These are phyloP conservation scores for Phytomonas sp. DNA, from an alignment of 208 protist species.

Conservation along the genomic window DNA sequence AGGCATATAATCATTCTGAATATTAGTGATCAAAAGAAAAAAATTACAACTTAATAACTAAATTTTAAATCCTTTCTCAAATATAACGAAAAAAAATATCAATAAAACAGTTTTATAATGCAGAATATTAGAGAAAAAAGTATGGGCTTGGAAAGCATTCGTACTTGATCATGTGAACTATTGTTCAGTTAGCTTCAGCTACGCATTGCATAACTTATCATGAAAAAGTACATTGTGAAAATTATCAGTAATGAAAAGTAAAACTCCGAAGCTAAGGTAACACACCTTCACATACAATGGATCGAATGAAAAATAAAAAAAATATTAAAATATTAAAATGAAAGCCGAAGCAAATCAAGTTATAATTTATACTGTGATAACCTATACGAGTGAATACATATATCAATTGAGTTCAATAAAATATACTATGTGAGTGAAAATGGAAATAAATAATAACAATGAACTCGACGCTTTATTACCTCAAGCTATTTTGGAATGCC, in stretches of 20 bases:
- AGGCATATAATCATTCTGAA: too few species aligned
- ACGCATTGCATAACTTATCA: neutral
- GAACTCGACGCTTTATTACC: neutral
- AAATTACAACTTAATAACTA: too few species aligned
- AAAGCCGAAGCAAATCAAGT: too few species aligned
- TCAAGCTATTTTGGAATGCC: neutral
- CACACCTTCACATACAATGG: neutral
- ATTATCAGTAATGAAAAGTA: neutral
- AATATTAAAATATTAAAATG: neutral
- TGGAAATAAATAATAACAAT: neutral
- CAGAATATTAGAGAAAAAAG: too few species aligned
- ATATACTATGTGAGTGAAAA: too few species aligned
- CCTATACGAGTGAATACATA: neutral
- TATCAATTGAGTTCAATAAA: neutral
- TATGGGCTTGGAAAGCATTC: neutral
- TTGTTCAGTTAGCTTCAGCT: neutral
- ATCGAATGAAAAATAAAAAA: neutral
- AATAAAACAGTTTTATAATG: too few species aligned
- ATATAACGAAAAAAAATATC: too few species aligned
- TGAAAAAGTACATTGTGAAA: neutral
- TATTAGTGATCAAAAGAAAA: too few species aligned
- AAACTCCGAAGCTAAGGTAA: neutral
- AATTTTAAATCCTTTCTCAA: too few species aligned
- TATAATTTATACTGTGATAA: neutral
- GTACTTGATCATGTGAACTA: neutral